Evolutionary conservation across 2,329 filamentous ascomycete species (phyloP).

Genomic region (Ophiostoma populinum): DNA sequence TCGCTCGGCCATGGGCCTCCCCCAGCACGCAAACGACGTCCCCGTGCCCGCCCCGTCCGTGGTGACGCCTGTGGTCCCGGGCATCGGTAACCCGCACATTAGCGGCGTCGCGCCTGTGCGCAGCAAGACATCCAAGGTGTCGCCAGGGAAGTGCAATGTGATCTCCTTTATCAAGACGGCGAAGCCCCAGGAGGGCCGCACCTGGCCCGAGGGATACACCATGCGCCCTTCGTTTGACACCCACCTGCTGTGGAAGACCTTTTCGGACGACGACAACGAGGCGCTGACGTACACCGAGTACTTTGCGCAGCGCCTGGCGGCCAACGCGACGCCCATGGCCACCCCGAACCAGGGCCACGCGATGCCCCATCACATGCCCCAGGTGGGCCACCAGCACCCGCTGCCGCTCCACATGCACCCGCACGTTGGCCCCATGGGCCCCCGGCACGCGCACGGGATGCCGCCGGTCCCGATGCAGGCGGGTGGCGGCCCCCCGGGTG

Average conservation of each 20-base stretch:
- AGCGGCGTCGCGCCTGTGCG: slow-evolving; percentile 27
- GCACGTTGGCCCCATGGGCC: slow-evolving; percentile 50
- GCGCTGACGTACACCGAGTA: slow-evolving; percentile 56
- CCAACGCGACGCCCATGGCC: slow-evolving; percentile 32
- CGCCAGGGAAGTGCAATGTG: slow-evolving; percentile 50
- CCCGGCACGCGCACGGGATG: slow-evolving; percentile 50
- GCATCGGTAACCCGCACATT: slow-evolving; percentile 4
- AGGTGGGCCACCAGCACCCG: slow-evolving; percentile 68
- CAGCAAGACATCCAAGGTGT: slow-evolving; percentile 55
- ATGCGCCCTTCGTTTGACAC: slow-evolving; percentile 75
- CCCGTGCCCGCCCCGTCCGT: slow-evolving; percentile 11
- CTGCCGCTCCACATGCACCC: slow-evolving; percentile 62
- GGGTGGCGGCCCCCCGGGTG: slow-evolving; percentile 39
- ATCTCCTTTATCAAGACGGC: slow-evolving; percentile 36
- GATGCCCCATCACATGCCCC: slow-evolving; percentile 50
- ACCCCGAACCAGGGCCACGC: slow-evolving; percentile 38
- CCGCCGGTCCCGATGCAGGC: slow-evolving; percentile 61
- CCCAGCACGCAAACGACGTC: slow-evolving; percentile 23
- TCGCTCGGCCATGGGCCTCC: slow-evolving; percentile 39
- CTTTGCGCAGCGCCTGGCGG: slow-evolving; percentile 53
- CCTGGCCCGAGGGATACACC: slow-evolving; percentile 64
- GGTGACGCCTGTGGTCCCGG: neutral
- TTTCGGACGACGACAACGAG: slow-evolving; percentile 48
- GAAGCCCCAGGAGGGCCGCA: slow-evolving; percentile 33
- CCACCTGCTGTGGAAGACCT: slow-evolving; percentile 58